Conservation (phyloP, 768 basidiomycete species). For the Leccinum subgranulosum region DNA sequence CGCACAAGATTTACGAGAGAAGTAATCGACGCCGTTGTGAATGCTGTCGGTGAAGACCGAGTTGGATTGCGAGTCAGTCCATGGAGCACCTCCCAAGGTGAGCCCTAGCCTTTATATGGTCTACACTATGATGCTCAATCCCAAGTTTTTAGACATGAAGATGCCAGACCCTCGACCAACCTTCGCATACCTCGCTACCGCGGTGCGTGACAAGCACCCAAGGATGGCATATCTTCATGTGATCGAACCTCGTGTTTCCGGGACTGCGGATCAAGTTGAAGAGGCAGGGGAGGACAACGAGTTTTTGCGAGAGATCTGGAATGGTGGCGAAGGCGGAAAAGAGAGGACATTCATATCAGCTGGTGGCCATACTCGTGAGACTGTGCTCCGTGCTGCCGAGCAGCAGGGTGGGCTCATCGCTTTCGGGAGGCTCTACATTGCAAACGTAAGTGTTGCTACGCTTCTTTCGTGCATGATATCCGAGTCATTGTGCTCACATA, state of each 20-base stretch:
- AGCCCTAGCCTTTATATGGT: not conserved
- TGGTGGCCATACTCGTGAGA: slow-evolving; percentile 15
- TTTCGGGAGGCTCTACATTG: slow-evolving; percentile 28
- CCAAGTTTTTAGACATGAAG: not conserved
- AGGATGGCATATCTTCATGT: not conserved
- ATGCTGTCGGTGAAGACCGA: not conserved
- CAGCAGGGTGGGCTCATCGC: slow-evolving; percentile 21
- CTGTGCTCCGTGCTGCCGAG: slow-evolving; percentile 37
- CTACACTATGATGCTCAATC: not conserved
- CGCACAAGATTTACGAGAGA: slow-evolving; percentile 45
- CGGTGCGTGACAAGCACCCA: not conserved
- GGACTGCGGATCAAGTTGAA: not conserved
- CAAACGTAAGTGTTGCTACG: not conserved
- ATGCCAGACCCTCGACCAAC: not conserved
- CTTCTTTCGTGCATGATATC: not conserved
- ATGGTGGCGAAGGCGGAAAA: slow-evolving; percentile 17
- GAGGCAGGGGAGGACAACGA: not conserved
- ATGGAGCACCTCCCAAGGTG: not conserved
- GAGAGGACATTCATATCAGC: slow-evolving; percentile 1
- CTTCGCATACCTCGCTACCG: not conserved
- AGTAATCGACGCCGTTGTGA: slow-evolving; percentile 24
- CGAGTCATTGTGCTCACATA: not conserved
- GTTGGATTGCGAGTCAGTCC: not conserved
- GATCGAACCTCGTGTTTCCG: not conserved
- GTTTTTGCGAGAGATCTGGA: not conserved